Evolutionary conservation across 441 rosid genomes (phyloP), one percentile per base, ranked within the genome.

Genomic region (Gossypium davidsonii): DNA sequence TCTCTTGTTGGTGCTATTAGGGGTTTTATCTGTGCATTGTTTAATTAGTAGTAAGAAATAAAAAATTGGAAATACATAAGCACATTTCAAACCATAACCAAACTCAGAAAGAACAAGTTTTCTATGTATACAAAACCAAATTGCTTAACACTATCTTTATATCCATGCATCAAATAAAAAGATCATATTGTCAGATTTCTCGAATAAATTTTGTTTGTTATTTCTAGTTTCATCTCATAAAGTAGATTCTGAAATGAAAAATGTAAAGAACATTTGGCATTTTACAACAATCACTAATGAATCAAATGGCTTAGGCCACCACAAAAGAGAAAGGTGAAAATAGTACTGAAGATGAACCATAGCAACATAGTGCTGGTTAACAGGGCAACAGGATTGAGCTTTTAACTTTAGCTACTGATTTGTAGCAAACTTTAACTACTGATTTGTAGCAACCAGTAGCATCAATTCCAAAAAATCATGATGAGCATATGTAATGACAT

Each of bases 11-110:
- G 98, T 81, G 61, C 87, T 67, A 95, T 91, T 60, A 95, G 85
- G 71, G 98, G 99, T 76, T 83, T 95, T 80, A 95, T 91, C 98
- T 95, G 88, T 95, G 88, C 88, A 87, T 65, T 79, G 80, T 76
- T 28, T 26, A 20, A 78, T 51, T 48, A 49, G 58, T 4, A 79
- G 34, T 23, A 63, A 74, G 15, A 67, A 56, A 4, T 2, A 28
- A 53, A 77, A 34, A 12, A 17, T 17, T 26, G 8, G 72, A 28
- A 28, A 26, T 26, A 51, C 26, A 67, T 15, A 17, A 12, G 59
- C 46, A 15, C 39, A 3, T 64, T 10, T 44, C 31, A 11, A 42
- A 44, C 52, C 57, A 25, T 28, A 67, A 67, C 26, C 21, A 67
- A 23, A 67, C 57, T 14, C 18, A 21, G 52, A 18, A 63, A 42